A percentile compares a stretch with the other conserved stretches of the same genome.
These are phyloP conservation scores for Hypholoma sublateritium DNA, from an alignment of 768 basidiomycete genomes.

Conservation along the genomic window DNA sequence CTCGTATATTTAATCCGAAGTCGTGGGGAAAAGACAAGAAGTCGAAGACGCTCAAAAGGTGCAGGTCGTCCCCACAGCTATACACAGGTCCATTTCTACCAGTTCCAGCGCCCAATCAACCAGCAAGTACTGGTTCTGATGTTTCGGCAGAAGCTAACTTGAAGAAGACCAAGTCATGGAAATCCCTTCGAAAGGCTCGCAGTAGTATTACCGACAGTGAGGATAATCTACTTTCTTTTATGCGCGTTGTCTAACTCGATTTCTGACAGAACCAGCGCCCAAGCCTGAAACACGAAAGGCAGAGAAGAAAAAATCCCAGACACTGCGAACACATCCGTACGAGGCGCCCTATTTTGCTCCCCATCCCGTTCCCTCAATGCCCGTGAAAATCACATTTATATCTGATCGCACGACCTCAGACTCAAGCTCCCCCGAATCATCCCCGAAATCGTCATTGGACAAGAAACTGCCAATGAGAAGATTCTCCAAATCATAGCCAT, in stretches of 20 bases:
- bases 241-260: slow-evolving; percentile 5
- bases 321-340: slow-evolving; percentile 55
- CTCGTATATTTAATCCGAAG: neutral
- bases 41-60: slow-evolving; percentile 19
- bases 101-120: slow-evolving; percentile 8
- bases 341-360: slow-evolving; percentile 65
- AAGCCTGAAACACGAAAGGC: slow-evolving; percentile 11
- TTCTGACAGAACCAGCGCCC: neutral
- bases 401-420: neutral
- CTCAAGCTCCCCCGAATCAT: neutral
- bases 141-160: slow-evolving; percentile 3
- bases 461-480: neutral
- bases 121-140: slow-evolving; percentile 5
- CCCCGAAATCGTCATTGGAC: slow-evolving; percentile 4
- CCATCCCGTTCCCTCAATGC: slow-evolving; percentile 34
- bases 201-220: slow-evolving; percentile 12
- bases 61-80: slow-evolving; percentile 28
- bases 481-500: neutral
- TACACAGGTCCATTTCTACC: slow-evolving; percentile 9
- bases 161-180: slow-evolving; percentile 10
- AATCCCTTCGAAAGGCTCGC: slow-evolving; percentile 19
- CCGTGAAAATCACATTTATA: slow-evolving; percentile 8
- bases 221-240: slow-evolving; percentile 3
- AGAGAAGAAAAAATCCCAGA: slow-evolving; percentile 36
- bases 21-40: slow-evolving; percentile 25